These are phyloP conservation scores for Xylaria sp. DNA, from an alignment of 2,329 filamentous ascomycete genomes.

Conservation along the genomic window DNA sequence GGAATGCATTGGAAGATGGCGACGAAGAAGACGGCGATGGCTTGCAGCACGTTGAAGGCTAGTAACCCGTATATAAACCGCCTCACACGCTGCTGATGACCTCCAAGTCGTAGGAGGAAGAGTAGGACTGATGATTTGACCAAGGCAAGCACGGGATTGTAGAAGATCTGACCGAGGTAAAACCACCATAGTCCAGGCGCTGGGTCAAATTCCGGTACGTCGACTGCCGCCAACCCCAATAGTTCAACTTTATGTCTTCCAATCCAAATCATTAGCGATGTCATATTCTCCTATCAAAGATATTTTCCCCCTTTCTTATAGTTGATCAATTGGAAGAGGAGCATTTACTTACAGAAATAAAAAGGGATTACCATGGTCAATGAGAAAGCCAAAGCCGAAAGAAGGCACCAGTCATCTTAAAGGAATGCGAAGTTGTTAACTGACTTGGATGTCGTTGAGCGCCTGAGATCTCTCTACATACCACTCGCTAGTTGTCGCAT, in stretches of 20 bases:
- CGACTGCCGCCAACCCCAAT: constrained; percentile 38
- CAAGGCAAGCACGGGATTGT: constrained; percentile 53
- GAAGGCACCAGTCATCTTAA: constrained; percentile 38
- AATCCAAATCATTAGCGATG: not conserved
- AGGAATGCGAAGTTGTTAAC: not conserved
- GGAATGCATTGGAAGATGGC: constrained; percentile 48
- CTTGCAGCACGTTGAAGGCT: constrained; percentile 42
- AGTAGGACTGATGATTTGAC: constrained; percentile 52
- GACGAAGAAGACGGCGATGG: constrained; percentile 46
- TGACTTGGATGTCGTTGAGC: not conserved
- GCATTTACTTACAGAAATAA: constrained; percentile 37
- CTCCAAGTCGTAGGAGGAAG: constrained; percentile 50
- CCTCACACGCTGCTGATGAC: constrained; percentile 42
- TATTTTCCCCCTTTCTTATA: no score
- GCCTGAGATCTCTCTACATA: constrained; percentile 11
- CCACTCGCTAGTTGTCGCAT: constrained; percentile 37
- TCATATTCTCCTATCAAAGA: no score
- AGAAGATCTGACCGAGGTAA: constrained; percentile 49
- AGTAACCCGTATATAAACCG: constrained; percentile 40
- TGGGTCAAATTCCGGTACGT: constrained; percentile 25
- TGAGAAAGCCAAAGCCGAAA: constrained; percentile 34
- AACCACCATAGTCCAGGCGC: constrained; percentile 39
- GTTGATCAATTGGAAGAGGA: not conserved
- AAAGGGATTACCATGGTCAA: constrained; percentile 32
- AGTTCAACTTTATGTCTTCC: constrained; percentile 39